Evolutionary conservation across 768 basidiomycete genomes (phyloP), one percentile per base, ranked within the genome.

Genomic region (Boletus pseudo-olivaceus): DNA sequence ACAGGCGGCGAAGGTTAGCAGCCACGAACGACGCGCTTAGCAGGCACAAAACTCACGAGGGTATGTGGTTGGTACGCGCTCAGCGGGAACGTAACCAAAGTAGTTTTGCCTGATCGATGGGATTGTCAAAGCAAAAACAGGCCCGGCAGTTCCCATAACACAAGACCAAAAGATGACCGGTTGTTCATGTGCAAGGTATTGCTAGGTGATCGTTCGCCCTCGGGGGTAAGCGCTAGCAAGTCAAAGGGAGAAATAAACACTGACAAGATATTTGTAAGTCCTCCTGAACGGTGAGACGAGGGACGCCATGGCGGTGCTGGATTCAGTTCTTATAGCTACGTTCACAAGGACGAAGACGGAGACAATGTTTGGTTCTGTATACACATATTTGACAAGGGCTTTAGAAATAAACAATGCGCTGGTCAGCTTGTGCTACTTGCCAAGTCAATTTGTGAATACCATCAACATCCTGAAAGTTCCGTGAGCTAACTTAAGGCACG

Each of bases 121-220:
- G 17, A 94, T 78, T 39, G 77, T 74, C 40, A 90, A 60, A 40
- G 85, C 85, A 71, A 93, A 73, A 26, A 86, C 74, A 11, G 93
- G 93, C 2, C 93, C 93, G 62, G 84, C 78, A 53, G 76, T 62
- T 49, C 92, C 93, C 53, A 96, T 73, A 45, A 85, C 71, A 67
- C 85, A 78, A 11, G 93, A 93, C 73, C 85, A 96, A 77, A 94
- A 94, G 70, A 94, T 82, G 70, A 92, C 89, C 29, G 93, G 93
- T 64, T 82, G 83, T 73, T 96, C 93, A 73, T 96, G 93, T 35
- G 93, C 91, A 62, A 87, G 83, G 44, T 88, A 83, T 92, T 93
- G 90, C 93, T 95, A 47, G 10, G 27, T 20, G 10, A 20, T n/a
- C 14, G 20, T 53, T 34, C 37, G 32, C 12, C 15, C 9, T 27